phyloP scores from a whole-genome alignment of 306 rosid species.

The Quercus berberidifolia region DNA sequence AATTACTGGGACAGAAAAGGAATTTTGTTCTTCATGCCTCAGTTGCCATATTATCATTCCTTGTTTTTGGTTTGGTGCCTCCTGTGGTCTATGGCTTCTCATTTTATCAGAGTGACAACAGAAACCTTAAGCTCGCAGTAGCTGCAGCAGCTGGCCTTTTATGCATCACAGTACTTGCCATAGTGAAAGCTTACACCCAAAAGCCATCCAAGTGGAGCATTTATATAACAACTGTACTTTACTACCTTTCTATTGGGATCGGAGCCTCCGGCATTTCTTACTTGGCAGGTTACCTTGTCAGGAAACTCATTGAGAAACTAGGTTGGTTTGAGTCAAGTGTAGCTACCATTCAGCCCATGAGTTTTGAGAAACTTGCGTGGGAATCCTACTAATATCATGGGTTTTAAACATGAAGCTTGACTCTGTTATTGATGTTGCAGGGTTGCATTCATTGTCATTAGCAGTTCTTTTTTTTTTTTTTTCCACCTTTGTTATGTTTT shows the following conservation, averaged over 20 bases:
- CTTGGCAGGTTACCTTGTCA: constrained; percentile 50
- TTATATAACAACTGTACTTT: constrained; percentile 45
- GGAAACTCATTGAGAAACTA: constrained; percentile 36
- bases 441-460: not conserved
- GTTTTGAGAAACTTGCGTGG: constrained; percentile 12
- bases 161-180: constrained; percentile 62
- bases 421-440: not conserved
- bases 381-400: constrained; percentile 25
- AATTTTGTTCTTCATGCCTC: constrained; percentile 59
- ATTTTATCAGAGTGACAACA: constrained; percentile 47
- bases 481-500: too few relatives aligned
- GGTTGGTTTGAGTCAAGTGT: constrained; percentile 50
- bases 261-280: constrained; percentile 57
- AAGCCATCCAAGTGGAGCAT: constrained; percentile 27
- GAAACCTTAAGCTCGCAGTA: constrained; percentile 61
- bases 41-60: constrained; percentile 55
- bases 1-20: constrained; percentile 42
- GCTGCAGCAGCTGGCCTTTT: constrained; percentile 63
- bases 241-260: constrained; percentile 42
- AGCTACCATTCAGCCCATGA: constrained; percentile 8
- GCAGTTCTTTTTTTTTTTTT: not conserved
- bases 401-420: not conserved
- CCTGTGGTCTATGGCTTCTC: constrained; percentile 73
- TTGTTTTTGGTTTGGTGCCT: constrained; percentile 62
- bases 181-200: constrained; percentile 52